Evolutionary conservation across 352 stramenopile species (phyloP), one percentile per base, ranked within the genome.

Genomic region (Phytophthora pini): DNA sequence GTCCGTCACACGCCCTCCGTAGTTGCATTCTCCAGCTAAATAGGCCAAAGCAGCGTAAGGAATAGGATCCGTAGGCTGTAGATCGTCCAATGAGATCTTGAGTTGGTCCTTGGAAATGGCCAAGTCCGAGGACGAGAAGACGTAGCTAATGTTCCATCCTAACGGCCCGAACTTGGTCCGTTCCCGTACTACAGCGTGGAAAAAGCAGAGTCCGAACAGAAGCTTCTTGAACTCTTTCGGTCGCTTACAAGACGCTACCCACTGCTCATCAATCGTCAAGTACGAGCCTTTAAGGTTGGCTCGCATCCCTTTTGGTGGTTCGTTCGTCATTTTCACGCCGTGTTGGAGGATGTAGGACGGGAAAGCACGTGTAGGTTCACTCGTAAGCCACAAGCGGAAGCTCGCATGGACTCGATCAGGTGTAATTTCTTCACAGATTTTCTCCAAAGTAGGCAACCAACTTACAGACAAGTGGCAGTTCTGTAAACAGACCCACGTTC

Each of bases 281-380:
- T 95, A 98, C n/a, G 88, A 95, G 5, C 90, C 92, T 50, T 97
- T 94, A 9, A 99, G 61, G 70, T 98, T 98, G 8, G 93, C 92
- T 15, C 94, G 82, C 87, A 99, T 95, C 7, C 96, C 95, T 49
- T 97, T 97, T 0, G 96, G 93, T 6, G 96, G 94, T 50, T 99
- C 96, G 47, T 98, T 98, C 17, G 95, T 99, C 88, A 99, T 98
- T 75, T 99, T 99, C 51, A 97, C 87, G 12, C 90, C 89, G 46
- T 97, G 94, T 47, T 97, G 94, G 11, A 99, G 78, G 34, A 99
- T 97, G 49, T 92, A 98, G 1, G 94, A 95, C 39, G 96, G 96
- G 66, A 99, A 99, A 10, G 93, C 80, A 0, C 80, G 76, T n/a
- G 89, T 97, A 15, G 96, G 96, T 59, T 98, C 89, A 32, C 90